Percentiles rank a stretch among this genome's conserved stretches.
These are phyloP conservation scores for Solidago caesia DNA, from an alignment of 129 eudicot species.

Conservation along the genomic window DNA sequence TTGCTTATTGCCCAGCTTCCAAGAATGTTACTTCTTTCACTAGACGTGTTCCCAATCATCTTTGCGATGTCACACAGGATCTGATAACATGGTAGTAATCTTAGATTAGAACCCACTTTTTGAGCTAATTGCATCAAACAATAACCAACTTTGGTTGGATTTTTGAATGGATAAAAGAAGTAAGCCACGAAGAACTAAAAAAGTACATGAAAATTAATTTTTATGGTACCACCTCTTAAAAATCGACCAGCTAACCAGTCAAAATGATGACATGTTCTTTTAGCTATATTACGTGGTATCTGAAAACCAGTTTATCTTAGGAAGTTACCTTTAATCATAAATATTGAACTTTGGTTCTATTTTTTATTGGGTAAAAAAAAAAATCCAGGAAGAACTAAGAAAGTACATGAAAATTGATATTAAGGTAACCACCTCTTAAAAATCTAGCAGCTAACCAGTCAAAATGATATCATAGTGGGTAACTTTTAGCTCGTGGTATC, in stretches of 20 bases:
- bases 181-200: background rate
- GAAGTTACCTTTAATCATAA: background rate
- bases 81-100: constrained; percentile 37
- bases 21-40: constrained; percentile 34
- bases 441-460: background rate
- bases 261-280: too few relatives aligned
- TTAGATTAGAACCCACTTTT: background rate
- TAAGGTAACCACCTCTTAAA: too few relatives aligned
- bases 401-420: background rate
- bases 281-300: background rate
- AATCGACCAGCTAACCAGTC: too few relatives aligned
- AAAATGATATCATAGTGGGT: background rate
- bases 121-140: background rate
- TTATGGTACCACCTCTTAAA: too few relatives aligned
- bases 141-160: background rate
- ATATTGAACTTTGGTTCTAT: background rate
- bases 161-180: background rate
- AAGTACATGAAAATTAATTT: too few relatives aligned
- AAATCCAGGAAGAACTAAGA: background rate
- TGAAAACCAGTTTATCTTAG: background rate
- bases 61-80: constrained; percentile 65
- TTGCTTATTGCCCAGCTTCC: constrained; percentile 47
- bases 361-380: background rate
- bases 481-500: background rate
- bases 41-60: constrained; percentile 38